These are phyloP conservation scores for Aaosphaeria arxii DNA, from an alignment of 2,329 filamentous ascomycete species.

Conservation along the genomic window DNA sequence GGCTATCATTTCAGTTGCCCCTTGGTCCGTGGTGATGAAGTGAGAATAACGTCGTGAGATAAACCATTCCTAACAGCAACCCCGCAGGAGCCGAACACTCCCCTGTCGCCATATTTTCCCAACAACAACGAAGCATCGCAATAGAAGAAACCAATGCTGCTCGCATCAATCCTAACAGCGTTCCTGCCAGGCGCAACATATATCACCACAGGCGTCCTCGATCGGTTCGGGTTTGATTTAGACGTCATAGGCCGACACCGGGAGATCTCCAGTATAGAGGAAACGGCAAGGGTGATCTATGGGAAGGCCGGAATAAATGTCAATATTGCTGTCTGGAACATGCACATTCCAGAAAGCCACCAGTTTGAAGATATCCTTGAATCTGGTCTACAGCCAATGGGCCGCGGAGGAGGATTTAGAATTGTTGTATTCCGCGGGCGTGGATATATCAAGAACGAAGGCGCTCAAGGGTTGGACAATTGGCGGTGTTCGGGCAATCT, in stretches of 20 bases:
- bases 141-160: neutral
- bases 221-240: neutral
- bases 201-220: neutral
- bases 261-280: conserved; percentile 1
- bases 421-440: neutral
- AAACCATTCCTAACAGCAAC: too few relatives aligned
- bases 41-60: too few relatives aligned
- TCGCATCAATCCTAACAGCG: neutral
- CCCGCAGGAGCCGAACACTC: too few relatives aligned
- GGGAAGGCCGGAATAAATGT: neutral
- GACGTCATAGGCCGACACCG: conserved; percentile 4
- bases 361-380: conserved; percentile 5
- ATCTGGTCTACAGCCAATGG: neutral
- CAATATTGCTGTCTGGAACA: conserved; percentile 7
- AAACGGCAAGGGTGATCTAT: conserved; percentile 1
- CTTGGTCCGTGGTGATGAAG: too few relatives aligned
- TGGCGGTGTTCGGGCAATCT: neutral
- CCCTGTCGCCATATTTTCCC: too few relatives aligned
- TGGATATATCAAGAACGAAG: neutral
- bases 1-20: too few relatives aligned
- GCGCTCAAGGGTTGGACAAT: neutral
- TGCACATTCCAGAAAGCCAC: conserved; percentile 6
- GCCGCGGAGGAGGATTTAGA: neutral
- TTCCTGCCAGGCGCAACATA: neutral
- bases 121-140: too few relatives aligned